Conservation (phyloP, 345 rosid genomes). For the thale cress (Arabidopsis thaliana) region TAIR10.1 NC_003074.8:6350001-6350500, state of each 20-base stretch:
- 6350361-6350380: constrained; percentile 45
- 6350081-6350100: constrained; percentile 83
- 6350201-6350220: constrained; percentile 53
- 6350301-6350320: constrained; percentile 58
- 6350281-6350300: constrained; percentile 58
- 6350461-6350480: constrained; percentile 62
- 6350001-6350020: constrained; percentile 83
- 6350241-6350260: constrained; percentile 57
- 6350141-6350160: constrained; percentile 70
- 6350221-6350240: constrained; percentile 56
- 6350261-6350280: constrained; percentile 83
- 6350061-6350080: constrained; percentile 64
- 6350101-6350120: constrained; percentile 96
- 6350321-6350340: constrained; percentile 66
- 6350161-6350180: constrained; percentile 48
- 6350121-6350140: constrained; percentile 74
- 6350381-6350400: constrained; percentile 36
- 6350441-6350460: constrained; percentile 53
- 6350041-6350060: constrained; percentile 88
- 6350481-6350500: constrained; percentile 42
- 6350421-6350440: constrained; percentile 52
- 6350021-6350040: constrained; percentile 86
- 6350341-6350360: constrained; percentile 55
- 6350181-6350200: constrained; percentile 55
- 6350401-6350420: constrained; percentile 24